Base-by-base conservation (phyloP, 441 rosid genomes). In the Pelargonium australe region DNA sequence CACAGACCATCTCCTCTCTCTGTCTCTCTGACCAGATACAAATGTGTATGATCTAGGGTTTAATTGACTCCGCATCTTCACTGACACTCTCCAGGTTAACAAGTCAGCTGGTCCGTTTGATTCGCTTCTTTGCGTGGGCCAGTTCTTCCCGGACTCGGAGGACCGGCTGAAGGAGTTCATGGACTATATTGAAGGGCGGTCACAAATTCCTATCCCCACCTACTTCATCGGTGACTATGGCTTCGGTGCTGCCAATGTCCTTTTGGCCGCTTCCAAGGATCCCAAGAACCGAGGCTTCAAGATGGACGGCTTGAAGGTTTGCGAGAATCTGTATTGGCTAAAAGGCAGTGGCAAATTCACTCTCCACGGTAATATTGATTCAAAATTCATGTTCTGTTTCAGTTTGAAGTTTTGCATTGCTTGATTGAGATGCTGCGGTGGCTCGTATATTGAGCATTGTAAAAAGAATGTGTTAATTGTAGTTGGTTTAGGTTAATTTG, bases 151-250 rank as follows among this genome's bases (percentile, higher is more conserved):
- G 0, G 95, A 81, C 77, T 82, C 89, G 14, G 74, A 85, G 65
- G 97, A 88, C 53, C 75, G 69, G 20, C 80, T 86, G 3, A 86
- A 87, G 7, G 98, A 88, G 78, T 85, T 94, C 77, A 63, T 66
- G 77, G 85, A 85, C 66, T 86, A 82, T 69, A 72, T 84, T 12
- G 92, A 94, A 75, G 92, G 95, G 58, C 85, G 91, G 74, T 75
- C 86, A 34, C 79, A 74, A 47, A 70, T 94, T 63, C 98, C 96
- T 2, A 81, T 91, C 40, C 95, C 94, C 2, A 88, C 94, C 66
- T 94, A 88, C 88, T 94, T 94, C 82, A 78, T 82, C 72, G 98
- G 98, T 10, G 98, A 94, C 77, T 94, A 86, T 73, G 98, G 98
- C 63, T 61, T 87, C 19, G 90, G 83, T 16, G 82, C 92, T 2